These are phyloP conservation scores for Aspergillus diversus DNA, from an alignment of 495 filamentous ascomycete genomes.

Conservation along the genomic window DNA sequence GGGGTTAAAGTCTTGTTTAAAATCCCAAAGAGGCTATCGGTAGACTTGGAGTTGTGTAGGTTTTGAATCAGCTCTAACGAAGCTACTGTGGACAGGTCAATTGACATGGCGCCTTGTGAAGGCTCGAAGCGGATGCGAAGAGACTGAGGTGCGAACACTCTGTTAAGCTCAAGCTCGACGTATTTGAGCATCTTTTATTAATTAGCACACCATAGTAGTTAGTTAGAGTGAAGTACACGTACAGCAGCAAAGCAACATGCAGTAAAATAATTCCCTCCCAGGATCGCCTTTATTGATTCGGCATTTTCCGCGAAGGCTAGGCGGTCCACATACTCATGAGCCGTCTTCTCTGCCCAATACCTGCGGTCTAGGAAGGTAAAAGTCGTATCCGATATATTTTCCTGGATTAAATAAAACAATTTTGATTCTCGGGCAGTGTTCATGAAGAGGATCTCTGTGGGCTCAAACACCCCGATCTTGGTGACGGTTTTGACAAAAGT, in stretches of 20 bases:
- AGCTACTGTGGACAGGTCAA: constrained; percentile 82
- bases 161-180: constrained; percentile 66
- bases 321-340: constrained; percentile 76
- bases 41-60: constrained; percentile 71
- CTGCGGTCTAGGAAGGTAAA: constrained; percentile 75
- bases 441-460: constrained; percentile 74
- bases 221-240: constrained; percentile 38
- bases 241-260: constrained; percentile 89
- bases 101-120: constrained; percentile 93
- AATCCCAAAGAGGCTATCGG: constrained; percentile 78
- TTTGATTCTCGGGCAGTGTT: constrained; percentile 75
- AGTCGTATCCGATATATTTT: constrained; percentile 57
- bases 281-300: constrained; percentile 74
- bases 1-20: constrained; percentile 84
- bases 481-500: constrained; percentile 83
- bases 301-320: constrained; percentile 78
- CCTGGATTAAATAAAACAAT: constrained; percentile 73
- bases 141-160: constrained; percentile 73
- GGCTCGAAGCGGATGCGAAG: constrained; percentile 84
- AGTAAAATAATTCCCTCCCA: constrained; percentile 87
- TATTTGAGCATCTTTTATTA: constrained; percentile 74
- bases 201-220: constrained; percentile 6
- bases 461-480: constrained; percentile 79
- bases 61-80: constrained; percentile 92
- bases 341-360: constrained; percentile 84